Evolutionary conservation across 140 eudicot species (phyloP).

Genomic region (Erigeron philadelphicus): DNA sequence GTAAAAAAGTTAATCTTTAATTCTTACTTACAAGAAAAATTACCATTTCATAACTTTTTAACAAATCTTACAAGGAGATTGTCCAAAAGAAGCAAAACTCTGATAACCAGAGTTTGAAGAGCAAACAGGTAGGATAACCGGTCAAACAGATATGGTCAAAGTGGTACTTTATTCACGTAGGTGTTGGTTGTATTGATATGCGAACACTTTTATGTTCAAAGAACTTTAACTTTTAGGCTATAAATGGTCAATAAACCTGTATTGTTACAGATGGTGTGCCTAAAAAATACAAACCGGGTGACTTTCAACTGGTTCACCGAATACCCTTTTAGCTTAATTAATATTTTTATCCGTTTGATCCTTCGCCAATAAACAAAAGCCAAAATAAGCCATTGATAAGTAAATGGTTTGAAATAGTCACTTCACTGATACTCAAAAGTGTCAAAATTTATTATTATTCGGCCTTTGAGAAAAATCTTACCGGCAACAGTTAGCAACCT

Average conservation of each 20-base stretch:
- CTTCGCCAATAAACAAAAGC: not conserved
- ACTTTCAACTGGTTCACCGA: not conserved
- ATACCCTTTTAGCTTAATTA: not conserved
- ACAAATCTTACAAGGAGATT: not conserved
- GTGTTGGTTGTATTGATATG: not conserved
- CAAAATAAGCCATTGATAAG: not conserved
- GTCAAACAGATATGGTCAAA: not conserved
- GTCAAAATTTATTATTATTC: not conserved
- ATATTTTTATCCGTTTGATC: not conserved
- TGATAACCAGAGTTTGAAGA: not conserved
- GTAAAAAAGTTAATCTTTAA: not conserved
- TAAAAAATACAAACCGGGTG: not conserved
- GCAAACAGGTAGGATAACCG: not conserved
- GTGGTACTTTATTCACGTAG: not conserved
- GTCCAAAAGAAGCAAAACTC: not conserved
- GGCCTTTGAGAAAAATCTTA: constrained; percentile 27
- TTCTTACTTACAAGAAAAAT: not conserved
- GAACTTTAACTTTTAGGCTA: too few relatives aligned
- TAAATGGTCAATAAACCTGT: not conserved
- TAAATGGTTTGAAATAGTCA: not conserved
- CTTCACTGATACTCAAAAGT: not conserved
- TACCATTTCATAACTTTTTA: not conserved
- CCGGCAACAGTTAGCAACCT: constrained; percentile 99
- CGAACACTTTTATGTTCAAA: not conserved
- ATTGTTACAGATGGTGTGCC: not conserved